Evolutionary conservation across 1,284 basidiomycete species (phyloP), one percentile per base, ranked within the genome.

Genomic region (Takashimella tepidaria): DNA sequence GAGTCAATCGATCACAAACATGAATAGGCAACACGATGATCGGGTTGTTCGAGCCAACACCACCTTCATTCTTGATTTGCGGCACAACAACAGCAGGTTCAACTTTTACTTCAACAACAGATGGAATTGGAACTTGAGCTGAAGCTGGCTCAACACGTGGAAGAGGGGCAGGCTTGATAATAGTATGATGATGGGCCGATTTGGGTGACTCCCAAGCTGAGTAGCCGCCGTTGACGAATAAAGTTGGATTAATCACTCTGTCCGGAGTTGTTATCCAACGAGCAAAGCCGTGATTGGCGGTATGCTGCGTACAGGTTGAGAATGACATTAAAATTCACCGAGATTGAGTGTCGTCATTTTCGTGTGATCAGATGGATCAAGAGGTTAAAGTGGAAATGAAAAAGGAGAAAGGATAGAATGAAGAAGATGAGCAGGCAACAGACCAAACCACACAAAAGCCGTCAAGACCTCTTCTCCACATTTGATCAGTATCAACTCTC

Each of bases 201-300:
- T 31, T 12, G 25, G 46, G 22, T 20, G 49, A 44, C 53, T 69
- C 69, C 65, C 66, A 73, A 31, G 66, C 64, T 3, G 66, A 61
- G 43, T 53, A 57, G 1, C 72, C 72, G 6, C 60, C 63, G 51
- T 72, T 72, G 16, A 63, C 64, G 59, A 68, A 72, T 13, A 67
- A 44, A 1, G 51, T 45, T 1, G 63, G 59, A 53, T 72, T 62
- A 48, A 61, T 58, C 37, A 62, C 59, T 53, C 65, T 68, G 24
- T 70, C 69, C 13, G 62, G 57, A 19, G 41, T 47, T 1, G 60
- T 61, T 2, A 64, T 67, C 64, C 67, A 68, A 20, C 56, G 56
- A 23, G 61, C 60, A 44, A 63, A 53, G 22, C 70, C 70, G 41
- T 62, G 60, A 16, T 37, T 37, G 10, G 31, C 31, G 16, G 31